Evolutionary conservation across 352 stramenopile genomes (phyloP).

Genomic region (Blastocystis sp.): DNA sequence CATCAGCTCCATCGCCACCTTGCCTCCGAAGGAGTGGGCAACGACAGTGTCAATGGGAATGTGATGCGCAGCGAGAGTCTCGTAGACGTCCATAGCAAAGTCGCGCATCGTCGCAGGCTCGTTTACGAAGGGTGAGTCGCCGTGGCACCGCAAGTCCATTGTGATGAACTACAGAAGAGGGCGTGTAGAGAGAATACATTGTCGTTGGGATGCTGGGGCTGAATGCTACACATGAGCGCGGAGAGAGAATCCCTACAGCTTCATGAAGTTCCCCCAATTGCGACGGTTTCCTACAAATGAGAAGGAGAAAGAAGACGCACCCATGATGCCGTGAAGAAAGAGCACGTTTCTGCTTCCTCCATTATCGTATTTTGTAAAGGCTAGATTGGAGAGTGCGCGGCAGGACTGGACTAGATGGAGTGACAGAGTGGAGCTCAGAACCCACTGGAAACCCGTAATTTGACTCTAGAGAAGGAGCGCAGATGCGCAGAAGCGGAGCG

Average conservation of each 20-base stretch:
- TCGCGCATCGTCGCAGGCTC: neutral
- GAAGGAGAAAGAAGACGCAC: neutral
- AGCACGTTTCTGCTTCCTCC: constrained; percentile 17
- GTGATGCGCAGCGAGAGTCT: constrained; percentile 22
- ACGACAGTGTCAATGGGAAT: constrained; percentile 50
- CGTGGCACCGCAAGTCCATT: constrained; percentile 64
- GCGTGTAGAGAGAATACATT: constrained; percentile 3
- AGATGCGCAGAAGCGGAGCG: too few species aligned
- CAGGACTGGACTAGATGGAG: neutral
- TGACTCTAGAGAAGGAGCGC: too few species aligned
- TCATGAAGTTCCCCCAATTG: constrained; percentile 65
- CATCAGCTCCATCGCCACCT: constrained; percentile 45
- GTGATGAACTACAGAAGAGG: constrained; percentile 14
- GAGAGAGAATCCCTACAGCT: constrained; percentile 1
- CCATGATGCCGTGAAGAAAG: constrained; percentile 63
- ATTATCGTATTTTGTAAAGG: constrained; percentile 22
- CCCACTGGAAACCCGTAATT: too few species aligned
- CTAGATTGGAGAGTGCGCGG: neutral
- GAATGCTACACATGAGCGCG: constrained; percentile 9
- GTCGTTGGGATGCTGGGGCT: neutral
- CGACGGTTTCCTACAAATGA: constrained; percentile 22
- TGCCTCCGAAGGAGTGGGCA: constrained; percentile 58
- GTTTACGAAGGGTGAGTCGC: constrained; percentile 30
- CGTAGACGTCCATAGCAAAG: constrained; percentile 36
- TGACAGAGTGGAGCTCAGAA: too few species aligned